A percentile compares a stretch with the other conserved stretches of the same genome.
phyloP scores from a whole-genome alignment of 2,329 filamentous ascomycete genomes.

The Zymoseptoria passerinii region DNA sequence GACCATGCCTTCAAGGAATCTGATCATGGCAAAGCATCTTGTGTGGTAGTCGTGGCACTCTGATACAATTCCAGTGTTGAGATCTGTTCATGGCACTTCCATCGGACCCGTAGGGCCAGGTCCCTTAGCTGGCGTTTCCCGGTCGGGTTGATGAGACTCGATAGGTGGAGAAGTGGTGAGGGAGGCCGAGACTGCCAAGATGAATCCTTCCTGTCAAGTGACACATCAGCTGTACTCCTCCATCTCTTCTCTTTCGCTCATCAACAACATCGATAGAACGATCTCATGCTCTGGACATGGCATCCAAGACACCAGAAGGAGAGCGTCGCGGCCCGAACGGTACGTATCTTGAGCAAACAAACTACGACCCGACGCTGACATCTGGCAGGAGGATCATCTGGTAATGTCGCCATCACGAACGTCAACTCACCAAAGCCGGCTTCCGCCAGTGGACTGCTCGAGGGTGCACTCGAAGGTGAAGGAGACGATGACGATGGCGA shows the following conservation, averaged over 20 bases:
- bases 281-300: conserved; percentile 23
- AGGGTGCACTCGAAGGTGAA: conserved; percentile 27
- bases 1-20: not conserved
- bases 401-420: conserved; percentile 19
- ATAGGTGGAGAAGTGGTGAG: not conserved
- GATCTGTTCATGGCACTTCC: too few relatives aligned
- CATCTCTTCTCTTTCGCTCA: not conserved
- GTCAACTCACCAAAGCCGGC: conserved; percentile 30
- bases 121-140: too few relatives aligned
- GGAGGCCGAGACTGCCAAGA: not conserved
- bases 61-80: too few relatives aligned
- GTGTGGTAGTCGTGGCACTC: too few relatives aligned
- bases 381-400: conserved; percentile 22
- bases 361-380: not conserved
- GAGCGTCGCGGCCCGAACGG: conserved; percentile 17
- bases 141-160: too few relatives aligned
- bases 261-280: not conserved
- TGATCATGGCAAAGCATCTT: not conserved
- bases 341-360: not conserved
- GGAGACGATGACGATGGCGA: conserved; percentile 23
- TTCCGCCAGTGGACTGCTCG: conserved; percentile 29
- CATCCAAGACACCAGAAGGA: conserved; percentile 33
- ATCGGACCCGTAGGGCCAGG: too few relatives aligned
- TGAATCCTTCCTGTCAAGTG: not conserved
- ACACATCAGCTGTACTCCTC: not conserved